Conservation (phyloP, 1,139 yeast genomes). For the Protomyces pachydermus region DNA sequence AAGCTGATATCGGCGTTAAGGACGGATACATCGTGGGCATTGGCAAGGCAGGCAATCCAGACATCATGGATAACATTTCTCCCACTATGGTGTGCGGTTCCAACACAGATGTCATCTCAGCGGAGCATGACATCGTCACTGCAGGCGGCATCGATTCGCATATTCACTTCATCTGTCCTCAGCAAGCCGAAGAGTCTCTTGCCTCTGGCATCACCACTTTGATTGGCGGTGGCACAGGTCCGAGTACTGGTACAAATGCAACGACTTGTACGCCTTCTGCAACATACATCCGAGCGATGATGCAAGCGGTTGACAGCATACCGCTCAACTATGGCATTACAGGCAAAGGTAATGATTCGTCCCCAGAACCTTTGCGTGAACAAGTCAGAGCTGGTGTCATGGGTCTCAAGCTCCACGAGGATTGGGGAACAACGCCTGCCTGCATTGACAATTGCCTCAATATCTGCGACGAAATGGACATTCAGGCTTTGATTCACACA, state of each 20-base stretch:
- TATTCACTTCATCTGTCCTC: conserved; percentile 30
- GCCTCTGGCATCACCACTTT: conserved; percentile 30
- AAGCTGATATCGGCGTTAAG: conserved; percentile 30
- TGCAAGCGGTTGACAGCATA: conserved; percentile 25
- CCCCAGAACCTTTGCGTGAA: conserved; percentile 18
- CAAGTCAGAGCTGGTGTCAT: conserved; percentile 28
- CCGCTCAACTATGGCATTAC: conserved; percentile 30
- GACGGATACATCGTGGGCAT: conserved; percentile 27
- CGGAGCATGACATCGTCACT: conserved; percentile 28
- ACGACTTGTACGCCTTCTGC: conserved; percentile 30
- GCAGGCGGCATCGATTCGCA: conserved; percentile 29
- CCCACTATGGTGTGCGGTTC: conserved; percentile 27
- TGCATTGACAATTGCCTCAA: conserved; percentile 27
- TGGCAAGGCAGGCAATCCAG: conserved; percentile 30
- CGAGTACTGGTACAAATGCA: conserved; percentile 30
- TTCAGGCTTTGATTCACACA: conserved; percentile 30
- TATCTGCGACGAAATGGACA: conserved; percentile 30
- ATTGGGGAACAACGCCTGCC: conserved; percentile 31
- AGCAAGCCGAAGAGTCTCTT: conserved; percentile 28
- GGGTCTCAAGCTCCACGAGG: conserved; percentile 29
- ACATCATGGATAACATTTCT: conserved; percentile 27
- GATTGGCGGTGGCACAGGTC: conserved; percentile 31
- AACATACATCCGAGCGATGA: conserved; percentile 20
- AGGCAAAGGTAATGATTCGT: conserved; percentile 29
- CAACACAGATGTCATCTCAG: conserved; percentile 29